Base-by-base conservation (phyloP, 106 monocot species). In the Acorus calamus region DNA sequence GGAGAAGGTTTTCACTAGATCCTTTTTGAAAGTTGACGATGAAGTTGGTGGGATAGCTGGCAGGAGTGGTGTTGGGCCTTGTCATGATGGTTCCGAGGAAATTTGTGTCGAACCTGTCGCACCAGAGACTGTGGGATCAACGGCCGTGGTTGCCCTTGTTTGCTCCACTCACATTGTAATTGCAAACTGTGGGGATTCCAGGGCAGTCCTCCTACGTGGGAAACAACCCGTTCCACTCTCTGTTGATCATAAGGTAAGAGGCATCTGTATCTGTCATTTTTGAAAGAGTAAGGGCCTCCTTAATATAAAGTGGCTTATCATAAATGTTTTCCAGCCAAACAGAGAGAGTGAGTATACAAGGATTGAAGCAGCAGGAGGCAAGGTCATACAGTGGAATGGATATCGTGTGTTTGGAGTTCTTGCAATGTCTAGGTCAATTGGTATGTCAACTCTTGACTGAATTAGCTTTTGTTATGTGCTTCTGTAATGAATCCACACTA, bases 151-250 rank as follows among this genome's bases (percentile, higher is more conserved):
- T 48, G 78, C 88, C 67, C 72, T 93, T 69, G 56, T 93, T 46
- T 93, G 88, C 52, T 88, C 88, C 59, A 85, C 93, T 0, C 93
- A 93, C 62, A 85, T 93, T 41, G 88, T 93, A 47, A 52, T 93
- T 9, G 82, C 93, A 28, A 93, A 93, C 42, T 88, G 93, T 74
- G 93, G 93, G n/a, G 93, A 93, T 81, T 93, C 93, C 5, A 83
- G 93, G 55, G 93, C 89, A 3, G 88, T 93, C 7, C 85, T 93
- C 69, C 85, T 82, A 56, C 82, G 93, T 60, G 88, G 88, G 53
- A 93, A 93, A 66, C 77, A 78, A 51, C 68, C 93, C 41, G 9
- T 88, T 57, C 72, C 93, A 71, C 55, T 93, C 12, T 88, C 93
- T 47, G 76, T 93, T 4, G 93, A 93, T 88, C 93, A 93, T 71